Evolutionary conservation across 75 land plant species (phyloP).

Genomic region (Selaginella tamariscina): DNA sequence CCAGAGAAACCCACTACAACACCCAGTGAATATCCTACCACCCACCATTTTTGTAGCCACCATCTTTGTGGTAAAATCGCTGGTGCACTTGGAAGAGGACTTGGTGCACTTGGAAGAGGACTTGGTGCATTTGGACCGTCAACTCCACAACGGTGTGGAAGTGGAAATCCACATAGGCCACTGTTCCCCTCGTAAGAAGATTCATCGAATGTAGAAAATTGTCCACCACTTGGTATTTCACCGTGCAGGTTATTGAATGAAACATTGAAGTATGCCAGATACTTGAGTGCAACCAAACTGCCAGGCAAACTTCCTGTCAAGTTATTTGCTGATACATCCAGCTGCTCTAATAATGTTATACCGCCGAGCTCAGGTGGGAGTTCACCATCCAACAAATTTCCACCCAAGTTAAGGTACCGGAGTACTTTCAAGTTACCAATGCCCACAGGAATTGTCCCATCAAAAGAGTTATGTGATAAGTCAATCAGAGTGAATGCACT

Average conservation of each 20-base stretch:
- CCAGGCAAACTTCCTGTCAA: background rate
- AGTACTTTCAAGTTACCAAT: background rate
- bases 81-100: too few species aligned
- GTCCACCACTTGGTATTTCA: background rate
- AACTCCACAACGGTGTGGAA: too few species aligned
- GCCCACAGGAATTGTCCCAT: background rate
- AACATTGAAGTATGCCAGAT: background rate
- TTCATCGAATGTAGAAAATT: background rate
- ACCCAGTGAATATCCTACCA: too few species aligned
- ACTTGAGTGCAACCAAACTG: background rate
- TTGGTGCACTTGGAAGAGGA: too few species aligned
- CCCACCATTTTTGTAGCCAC: too few species aligned
- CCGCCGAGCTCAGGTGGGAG: background rate
- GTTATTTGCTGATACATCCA: background rate
- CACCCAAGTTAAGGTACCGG: background rate
- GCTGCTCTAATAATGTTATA: background rate
- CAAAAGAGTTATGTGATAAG: too few species aligned
- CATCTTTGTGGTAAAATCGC: too few species aligned
- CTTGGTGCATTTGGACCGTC: too few species aligned
- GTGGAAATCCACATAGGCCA: too few species aligned
- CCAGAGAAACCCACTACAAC: too few species aligned
- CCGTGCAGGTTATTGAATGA: background rate
- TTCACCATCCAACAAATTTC: background rate
- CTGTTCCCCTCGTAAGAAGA: background rate
- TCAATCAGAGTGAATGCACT: too few species aligned